These are phyloP conservation scores for Nematocida sp. DNA, from an alignment of 371 early-diverging fungal species.

Conservation along the genomic window DNA sequence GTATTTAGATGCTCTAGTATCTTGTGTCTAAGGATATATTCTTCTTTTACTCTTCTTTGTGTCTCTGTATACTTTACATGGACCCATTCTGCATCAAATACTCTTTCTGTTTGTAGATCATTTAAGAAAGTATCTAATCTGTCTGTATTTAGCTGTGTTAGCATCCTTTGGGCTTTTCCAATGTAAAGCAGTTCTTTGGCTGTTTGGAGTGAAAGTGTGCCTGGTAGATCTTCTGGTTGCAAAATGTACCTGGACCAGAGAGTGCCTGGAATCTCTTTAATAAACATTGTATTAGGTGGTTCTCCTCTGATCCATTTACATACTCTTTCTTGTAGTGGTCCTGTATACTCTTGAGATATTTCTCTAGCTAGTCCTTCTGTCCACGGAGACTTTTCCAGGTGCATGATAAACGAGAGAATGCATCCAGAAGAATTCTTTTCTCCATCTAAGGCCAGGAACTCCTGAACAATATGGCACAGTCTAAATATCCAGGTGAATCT, in stretches of 20 bases:
- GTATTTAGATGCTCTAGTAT: conserved; percentile 41
- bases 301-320: conserved; percentile 31
- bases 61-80: background rate
- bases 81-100: conserved; percentile 1
- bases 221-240: conserved; percentile 13
- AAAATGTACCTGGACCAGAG: background rate
- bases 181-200: conserved; percentile 5
- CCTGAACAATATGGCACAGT: conserved; percentile 11
- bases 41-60: conserved; percentile 1
- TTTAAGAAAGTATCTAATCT: background rate
- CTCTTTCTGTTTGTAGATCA: background rate
- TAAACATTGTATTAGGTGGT: background rate
- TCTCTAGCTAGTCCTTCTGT: background rate
- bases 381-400: conserved; percentile 21
- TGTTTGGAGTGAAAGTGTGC: background rate
- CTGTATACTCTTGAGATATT: conserved; percentile 6
- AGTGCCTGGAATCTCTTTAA: background rate
- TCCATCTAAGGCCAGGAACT: background rate
- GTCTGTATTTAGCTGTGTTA: background rate
- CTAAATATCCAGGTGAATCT: conserved; percentile 17
- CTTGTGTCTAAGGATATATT: conserved; percentile 23
- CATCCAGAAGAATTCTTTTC: background rate
- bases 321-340: background rate
- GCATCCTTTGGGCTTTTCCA: conserved; percentile 13
- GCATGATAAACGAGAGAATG: background rate